phyloP scores from a whole-genome alignment of 1,139 yeast genomes.

The Magnusiomyces clavatus region DNA sequence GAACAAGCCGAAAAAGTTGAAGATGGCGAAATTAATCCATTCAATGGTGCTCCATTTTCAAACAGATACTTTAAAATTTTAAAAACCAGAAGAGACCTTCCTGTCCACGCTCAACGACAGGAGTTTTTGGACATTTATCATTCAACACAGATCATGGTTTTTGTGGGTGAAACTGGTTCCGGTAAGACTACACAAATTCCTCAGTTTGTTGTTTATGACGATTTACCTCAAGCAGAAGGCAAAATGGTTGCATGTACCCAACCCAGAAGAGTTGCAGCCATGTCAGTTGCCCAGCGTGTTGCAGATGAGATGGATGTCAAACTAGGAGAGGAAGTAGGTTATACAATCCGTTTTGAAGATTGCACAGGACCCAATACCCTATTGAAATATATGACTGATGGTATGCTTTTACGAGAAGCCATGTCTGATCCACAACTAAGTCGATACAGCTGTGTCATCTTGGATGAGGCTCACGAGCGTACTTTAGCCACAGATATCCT shows the following conservation, averaged over 20 bases:
- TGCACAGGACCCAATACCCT: conserved; percentile 73
- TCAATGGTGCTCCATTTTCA: conserved; percentile 58
- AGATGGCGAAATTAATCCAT: conserved; percentile 61
- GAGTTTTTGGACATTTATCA: conserved; percentile 83
- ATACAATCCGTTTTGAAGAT: conserved; percentile 88
- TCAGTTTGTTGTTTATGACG: conserved; percentile 89
- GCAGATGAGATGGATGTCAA: conserved; percentile 94
- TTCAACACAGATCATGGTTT: conserved; percentile 86
- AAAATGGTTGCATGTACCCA: conserved; percentile 92
- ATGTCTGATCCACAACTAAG: conserved; percentile 87
- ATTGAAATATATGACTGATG: conserved; percentile 96
- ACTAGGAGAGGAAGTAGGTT: conserved; percentile 90
- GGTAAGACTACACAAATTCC: conserved; percentile 98
- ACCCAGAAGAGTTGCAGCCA: conserved; percentile 96
- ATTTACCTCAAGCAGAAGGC: conserved; percentile 73
- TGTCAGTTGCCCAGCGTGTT: conserved; percentile 94
- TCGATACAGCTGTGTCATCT: conserved; percentile 79
- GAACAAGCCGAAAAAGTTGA: conserved; percentile 59
- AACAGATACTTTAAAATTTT: conserved; percentile 70
- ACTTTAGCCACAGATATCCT: conserved; percentile 93
- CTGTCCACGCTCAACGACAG: conserved; percentile 88
- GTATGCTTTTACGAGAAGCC: conserved; percentile 95
- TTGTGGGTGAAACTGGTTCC: conserved; percentile 98
- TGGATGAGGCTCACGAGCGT: conserved; percentile 98
- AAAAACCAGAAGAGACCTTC: conserved; percentile 72